Evolutionary conservation across 225 moss, liverwort and hornwort species (phyloP), one percentile per base, ranked within the genome.

Genomic region (Ulota crispa): DNA sequence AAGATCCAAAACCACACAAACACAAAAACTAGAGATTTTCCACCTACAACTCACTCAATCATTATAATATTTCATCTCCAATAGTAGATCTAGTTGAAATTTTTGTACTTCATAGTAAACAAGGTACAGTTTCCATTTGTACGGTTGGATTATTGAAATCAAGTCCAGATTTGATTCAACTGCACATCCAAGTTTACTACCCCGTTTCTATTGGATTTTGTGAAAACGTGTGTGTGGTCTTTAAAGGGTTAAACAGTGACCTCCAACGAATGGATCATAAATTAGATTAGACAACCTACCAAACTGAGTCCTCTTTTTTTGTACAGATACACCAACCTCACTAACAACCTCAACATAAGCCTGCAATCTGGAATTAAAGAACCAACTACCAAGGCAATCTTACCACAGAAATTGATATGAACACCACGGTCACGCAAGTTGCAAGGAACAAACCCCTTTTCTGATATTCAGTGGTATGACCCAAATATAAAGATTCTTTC

Each of bases 401-500:
- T 64, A 27, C 52, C 37, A 28, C 26, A 50, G 32, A 31, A 43
- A 78, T 43, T 2, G 28, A 27, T 24, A 34, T 0, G 16, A 52
- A 55, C 34, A 20, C 7, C 64, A 16, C 31, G 3, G 28, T 30
- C 30, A 72, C 4, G 15, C 36, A 55, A 55, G 23, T n/a, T 66
- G 32, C 53, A 53, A 18, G 19, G 34, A 64, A 27, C 45, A 82
- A 23, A 55, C 0, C n/a, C 50, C 3, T 45, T 45, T 26, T 31
- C 24, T 34, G 52, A 32, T 42, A 64, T 70, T 64, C 24, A 27
- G 37, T 41, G 9, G 11, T 47, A 50, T 43, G 56, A 42, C 72
- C 76, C 70, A 60, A 60, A 80, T 76, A 83, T 4, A 80, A 76
- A 41, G 41, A 64, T 21, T 39, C 79, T 71, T 71, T 47, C 65